Evolutionary conservation across 495 filamentous ascomycete genomes (phyloP), one percentile per base, ranked within the genome.

Genomic region (Friedmanniomyces simplex): DNA sequence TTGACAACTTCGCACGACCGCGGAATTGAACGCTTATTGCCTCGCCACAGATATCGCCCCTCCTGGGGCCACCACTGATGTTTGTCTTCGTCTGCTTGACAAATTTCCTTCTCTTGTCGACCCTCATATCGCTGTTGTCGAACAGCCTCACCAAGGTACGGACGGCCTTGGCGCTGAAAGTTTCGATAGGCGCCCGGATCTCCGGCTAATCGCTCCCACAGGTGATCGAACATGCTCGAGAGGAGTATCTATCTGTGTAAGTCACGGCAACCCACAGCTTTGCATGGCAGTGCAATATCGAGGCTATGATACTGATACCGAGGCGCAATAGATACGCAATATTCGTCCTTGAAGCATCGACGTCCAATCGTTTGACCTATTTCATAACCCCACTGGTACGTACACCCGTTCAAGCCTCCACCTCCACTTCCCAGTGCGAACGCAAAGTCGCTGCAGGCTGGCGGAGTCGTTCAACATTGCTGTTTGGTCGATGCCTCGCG

Each of bases 71-170:
- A 32, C 83, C 84, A 42, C 72, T 88, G 20, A 89, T 89, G 85
- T 54, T 55, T 67, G 80, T 67, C 62, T 96, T 95, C 66, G 80
- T 96, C 30, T 86, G 79, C 32, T 77, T 96, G 68, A 94, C 87
- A 59, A 94, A 91, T 61, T 89, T 95, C 54, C 77, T 96, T 14
- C 76, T 96, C n/a, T 84, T 94, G 62, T 93, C 91, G 39, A 91
- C 87, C 16, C 75, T 95, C 56, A 93, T 96, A 54, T 89, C 87
- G 76, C 82, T 96, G 71, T 81, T 96, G 61, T 91, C 87, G 63
- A 91, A 94, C 75, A 89, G 83, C 66, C 82, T 96, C 63, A 87
- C 84, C 42, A 88, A 87, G 67, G 89, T 96, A 68, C 28, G 69
- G 10, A 10, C 28, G 3, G 54, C 34, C 42, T 45, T 48, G 41